Conservation (phyloP, 768 basidiomycete species). For the Coprinellus micaceus region DNA sequence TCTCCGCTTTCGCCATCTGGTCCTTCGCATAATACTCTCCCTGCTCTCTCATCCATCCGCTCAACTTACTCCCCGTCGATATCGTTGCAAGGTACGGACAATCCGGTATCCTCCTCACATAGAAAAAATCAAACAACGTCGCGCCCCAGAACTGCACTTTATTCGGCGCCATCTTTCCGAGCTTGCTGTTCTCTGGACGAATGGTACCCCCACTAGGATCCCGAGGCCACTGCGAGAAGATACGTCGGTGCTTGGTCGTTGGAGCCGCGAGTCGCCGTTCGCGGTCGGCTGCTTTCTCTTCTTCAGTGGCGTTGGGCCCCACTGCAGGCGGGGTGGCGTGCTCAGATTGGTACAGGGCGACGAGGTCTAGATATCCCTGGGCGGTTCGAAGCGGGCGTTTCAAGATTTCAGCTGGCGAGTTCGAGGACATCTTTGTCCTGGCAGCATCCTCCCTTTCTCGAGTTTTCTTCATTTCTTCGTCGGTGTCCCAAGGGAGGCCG, state of each 20-base stretch:
- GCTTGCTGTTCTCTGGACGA: constrained; percentile 9
- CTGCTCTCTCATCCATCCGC: constrained; percentile 30
- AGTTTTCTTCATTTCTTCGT: background rate
- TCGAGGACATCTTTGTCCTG: background rate
- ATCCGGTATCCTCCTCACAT: constrained; percentile 21
- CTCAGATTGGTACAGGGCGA: background rate
- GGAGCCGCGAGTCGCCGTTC: background rate
- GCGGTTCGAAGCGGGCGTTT: background rate
- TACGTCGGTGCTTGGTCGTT: constrained; percentile 18
- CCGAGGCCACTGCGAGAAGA: constrained; percentile 31
- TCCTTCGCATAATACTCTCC: constrained; percentile 32
- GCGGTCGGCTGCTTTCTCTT: constrained; percentile 3
- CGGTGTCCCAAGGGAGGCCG: background rate
- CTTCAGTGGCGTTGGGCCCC: background rate
- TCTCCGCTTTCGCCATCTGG: constrained; percentile 32
- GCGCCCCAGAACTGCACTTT: constrained; percentile 38
- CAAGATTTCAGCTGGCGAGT: background rate
- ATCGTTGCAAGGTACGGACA: constrained; percentile 13
- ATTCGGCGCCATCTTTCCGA: constrained; percentile 13
- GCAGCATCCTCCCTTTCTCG: no score
- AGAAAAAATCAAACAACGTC: constrained; percentile 40
- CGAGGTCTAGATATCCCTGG: constrained; percentile 1
- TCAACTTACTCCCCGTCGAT: constrained; percentile 35
- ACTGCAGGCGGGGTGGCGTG: background rate
- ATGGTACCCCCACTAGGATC: constrained; percentile 24